Base-by-base conservation (phyloP, 805 yeast genomes). In the Jamesozyma jinghongensis region DNA sequence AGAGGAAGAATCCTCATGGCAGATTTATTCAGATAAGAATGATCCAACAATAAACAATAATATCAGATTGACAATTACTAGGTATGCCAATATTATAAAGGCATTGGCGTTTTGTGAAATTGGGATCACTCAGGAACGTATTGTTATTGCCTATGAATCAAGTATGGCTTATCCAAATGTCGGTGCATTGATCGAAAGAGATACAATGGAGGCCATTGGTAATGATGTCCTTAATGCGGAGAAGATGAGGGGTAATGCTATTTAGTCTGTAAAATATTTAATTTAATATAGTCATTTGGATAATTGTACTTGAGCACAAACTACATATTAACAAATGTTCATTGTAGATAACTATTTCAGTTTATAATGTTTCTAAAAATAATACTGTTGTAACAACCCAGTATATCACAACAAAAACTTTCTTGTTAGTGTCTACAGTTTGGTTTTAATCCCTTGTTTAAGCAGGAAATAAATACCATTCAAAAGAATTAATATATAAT, bases 1-100 rank as follows among this genome's bases (percentile, higher is more conserved):
- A 36, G 96, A 88, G 58, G 92, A 85, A 60, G 96, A 88, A 55
- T 81, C 94, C 22, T 82, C 96, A 1, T 81, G 94, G 92, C 95
- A 88, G 57, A 90, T 92, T 32, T 92, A 92, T 65, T 79, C 90
- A 39, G 97, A 94, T 62, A 73, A 74, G 44, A 94, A 92, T 57
- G 95, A 86, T 47, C 63, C 65, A 17, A 53, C 62, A n/a, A 79
- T 92, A 17, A 66, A 83, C 5, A 63, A 69, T 22, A 67, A 74
- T 14, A 69, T 77, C 14, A 75, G 90, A 49, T 75, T 73, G 45
- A 81, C 86, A 6, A 88, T 92, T 26, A 73, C 94, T 2, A 70
- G 97, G 46, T 92, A 92, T 61, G 74, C 81, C 38, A 86, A 86
- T 59, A 88, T 92, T 48, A 69, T 92, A 38, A 75, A 76, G 53